A percentile compares a stretch with the other conserved stretches of the same genome.
phyloP scores from a whole-genome alignment of 2,329 filamentous ascomycete genomes.

The Teratosphaeria nubilosa region DNA sequence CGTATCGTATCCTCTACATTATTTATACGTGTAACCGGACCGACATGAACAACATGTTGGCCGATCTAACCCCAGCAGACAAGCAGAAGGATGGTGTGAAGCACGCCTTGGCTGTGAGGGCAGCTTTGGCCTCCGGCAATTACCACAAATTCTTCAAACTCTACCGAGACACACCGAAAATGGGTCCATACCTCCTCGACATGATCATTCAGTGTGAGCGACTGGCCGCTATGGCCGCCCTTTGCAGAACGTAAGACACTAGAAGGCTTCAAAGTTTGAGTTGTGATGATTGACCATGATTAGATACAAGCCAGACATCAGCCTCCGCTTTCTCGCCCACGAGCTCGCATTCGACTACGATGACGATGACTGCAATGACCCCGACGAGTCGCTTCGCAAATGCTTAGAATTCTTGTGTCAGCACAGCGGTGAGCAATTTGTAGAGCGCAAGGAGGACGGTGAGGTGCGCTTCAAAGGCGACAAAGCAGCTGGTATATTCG shows the following conservation, averaged over 20 bases:
- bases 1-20: conserved; percentile 98
- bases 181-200: conserved; percentile 98
- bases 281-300: conserved; percentile 36
- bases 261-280: neutral
- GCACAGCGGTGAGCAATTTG: conserved; percentile 61
- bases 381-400: conserved; percentile 17
- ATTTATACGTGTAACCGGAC: conserved; percentile 97
- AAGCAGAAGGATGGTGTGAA: conserved; percentile 76
- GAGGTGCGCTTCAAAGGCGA: conserved; percentile 59
- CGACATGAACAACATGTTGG: conserved; percentile 94
- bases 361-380: conserved; percentile 37
- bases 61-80: conserved; percentile 97
- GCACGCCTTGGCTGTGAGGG: conserved; percentile 85
- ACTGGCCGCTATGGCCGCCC: conserved; percentile 77
- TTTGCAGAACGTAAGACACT: conserved; percentile 83
- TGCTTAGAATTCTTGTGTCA: conserved; percentile 85
- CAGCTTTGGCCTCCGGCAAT: conserved; percentile 83
- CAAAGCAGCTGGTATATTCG: conserved; percentile 65
- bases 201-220: conserved; percentile 96
- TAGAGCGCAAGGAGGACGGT: conserved; percentile 66
- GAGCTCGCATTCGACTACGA: conserved; percentile 90
- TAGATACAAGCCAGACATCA: conserved; percentile 88
- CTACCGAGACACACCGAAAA: conserved; percentile 71
- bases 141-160: conserved; percentile 97
- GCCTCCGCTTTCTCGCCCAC: conserved; percentile 83